Evolutionary conservation across 1,284 basidiomycete genomes (phyloP).

Genomic region (Puccinia triticina): DNA sequence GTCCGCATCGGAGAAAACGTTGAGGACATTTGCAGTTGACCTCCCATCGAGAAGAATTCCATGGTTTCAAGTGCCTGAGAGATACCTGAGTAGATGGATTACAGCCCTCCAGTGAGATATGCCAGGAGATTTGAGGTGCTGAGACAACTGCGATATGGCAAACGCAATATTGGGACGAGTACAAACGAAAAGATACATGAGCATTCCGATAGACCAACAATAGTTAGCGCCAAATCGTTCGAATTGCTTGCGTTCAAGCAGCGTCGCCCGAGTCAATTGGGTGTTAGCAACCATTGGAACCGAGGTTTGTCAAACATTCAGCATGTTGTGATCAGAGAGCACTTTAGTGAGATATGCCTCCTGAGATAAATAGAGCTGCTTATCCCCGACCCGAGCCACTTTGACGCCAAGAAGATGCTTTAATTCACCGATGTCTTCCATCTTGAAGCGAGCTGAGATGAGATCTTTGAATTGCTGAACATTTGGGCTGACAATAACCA

Average conservation of each 20-base stretch:
- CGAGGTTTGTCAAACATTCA: neutral
- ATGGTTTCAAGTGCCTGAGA: neutral
- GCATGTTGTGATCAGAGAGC: neutral
- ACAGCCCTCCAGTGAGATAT: slow-evolving; percentile 4
- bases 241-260: neutral
- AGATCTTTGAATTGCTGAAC: slow-evolving; percentile 12
- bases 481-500: neutral
- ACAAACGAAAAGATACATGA: slow-evolving; percentile 14
- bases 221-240: neutral
- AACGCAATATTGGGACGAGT: slow-evolving; percentile 11
- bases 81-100: neutral
- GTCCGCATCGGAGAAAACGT: neutral
- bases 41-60: neutral
- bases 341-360: neutral
- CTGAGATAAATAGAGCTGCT: neutral
- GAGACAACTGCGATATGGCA: neutral
- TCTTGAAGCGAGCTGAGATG: neutral
- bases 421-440: slow-evolving; percentile 9
- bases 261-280: neutral
- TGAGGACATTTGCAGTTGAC: neutral
- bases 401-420: slow-evolving; percentile 3
- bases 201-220: neutral
- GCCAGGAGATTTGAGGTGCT: neutral
- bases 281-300: neutral
- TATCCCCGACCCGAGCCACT: neutral